Base-by-base conservation (phyloP, 2,329 filamentous ascomycete genomes). In the Diaporthe humulicola region DNA sequence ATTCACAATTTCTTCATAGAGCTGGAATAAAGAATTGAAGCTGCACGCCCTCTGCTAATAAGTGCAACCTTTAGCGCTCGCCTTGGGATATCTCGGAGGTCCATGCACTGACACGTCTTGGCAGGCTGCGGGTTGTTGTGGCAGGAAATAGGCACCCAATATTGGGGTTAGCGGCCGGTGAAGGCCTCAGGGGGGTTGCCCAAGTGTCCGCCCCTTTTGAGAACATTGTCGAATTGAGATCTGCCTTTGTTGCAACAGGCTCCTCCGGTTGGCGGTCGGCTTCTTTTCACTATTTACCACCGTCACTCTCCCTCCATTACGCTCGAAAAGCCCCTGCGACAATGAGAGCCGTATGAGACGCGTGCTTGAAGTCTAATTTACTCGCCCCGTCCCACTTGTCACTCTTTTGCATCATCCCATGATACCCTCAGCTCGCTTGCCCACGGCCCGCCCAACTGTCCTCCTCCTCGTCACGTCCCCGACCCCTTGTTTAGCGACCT, bases 401-500 rank as follows among this genome's bases (percentile, higher is more conserved):
- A 45, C 74, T 75, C 74, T 42, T 75, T 75, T 73, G 56, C 42
- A 67, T 33, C 66, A 38, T 33, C 38, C 45, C 33, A 58, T 64
- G 74, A 75, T 73, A 73, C 70, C 52, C 72, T 70, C 54, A 73
- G 38, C 73, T 67, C 70, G 42, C 61, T 38, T 56, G 48, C 54
- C 48, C 64, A 67, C 33, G 36, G 54, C 38, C 56, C 56, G 33
- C 42, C 40, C 40, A 25, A 30, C 70, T 40, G 30, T 40, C 70
- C 42, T 58, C 66, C 42, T 73, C 30, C n/a, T 40, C 48, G 45
- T 69, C 64, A 28, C 64, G 64, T 69, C 60, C 56, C 52, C 17
- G 9, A 38, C 48, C 33, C 69, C 60, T 74, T 67, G 69, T 74
- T 52, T 25, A 40, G 42, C 38, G 52, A 72, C 42, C 45, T 72